Evolutionary conservation across 73 alveolate species (phyloP), one percentile per base, ranked within the genome.

Genomic region (Paramecium tetraurelia): DNA sequence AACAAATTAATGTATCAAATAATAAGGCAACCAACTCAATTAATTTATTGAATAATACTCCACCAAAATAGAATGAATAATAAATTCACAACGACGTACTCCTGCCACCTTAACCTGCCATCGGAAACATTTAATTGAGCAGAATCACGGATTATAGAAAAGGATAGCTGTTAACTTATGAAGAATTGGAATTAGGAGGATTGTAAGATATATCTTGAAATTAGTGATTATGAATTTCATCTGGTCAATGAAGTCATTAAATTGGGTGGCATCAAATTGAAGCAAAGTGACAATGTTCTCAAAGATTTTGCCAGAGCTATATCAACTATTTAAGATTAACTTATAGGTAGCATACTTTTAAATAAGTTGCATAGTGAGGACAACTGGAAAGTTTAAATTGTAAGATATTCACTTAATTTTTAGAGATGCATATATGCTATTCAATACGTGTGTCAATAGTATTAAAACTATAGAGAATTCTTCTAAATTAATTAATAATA

Each of bases 121-220:
- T 31, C 1, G 57, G 57, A 3, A 21, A 44, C 12, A 44, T 80
- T 41, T 27, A 41, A 46, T 18, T 80, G 57, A 31, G 63, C 35
- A 80, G 90, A 80, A 24, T 44, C 9, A 35, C 76, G 21, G 50
- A 80, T 0, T 80, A 43, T 22, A 80, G 44, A 27, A 41, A 46
- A n/a, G 90, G 90, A 2, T 80, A 80, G 16, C 38, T 80, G 48
- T 35, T 80, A 22, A 43, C 90, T 22, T 80, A 80, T 46, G 90
- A 80, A 80, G 90, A 80, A 46, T 80, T 80, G 12, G 90, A 80
- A 80, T 33, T 18, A 20, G 90, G 90, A 2, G 90, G 90, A 80
- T 80, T 41, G 90, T 80, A 80, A 16, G 5, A 7, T 20, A 43
- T 7, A 5, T 43, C 18, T 21, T 12, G 24, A 24, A 5, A 16